phyloP scores from a whole-genome alignment of 495 filamentous ascomycete genomes.

The Penicillium simplicissimum region DNA sequence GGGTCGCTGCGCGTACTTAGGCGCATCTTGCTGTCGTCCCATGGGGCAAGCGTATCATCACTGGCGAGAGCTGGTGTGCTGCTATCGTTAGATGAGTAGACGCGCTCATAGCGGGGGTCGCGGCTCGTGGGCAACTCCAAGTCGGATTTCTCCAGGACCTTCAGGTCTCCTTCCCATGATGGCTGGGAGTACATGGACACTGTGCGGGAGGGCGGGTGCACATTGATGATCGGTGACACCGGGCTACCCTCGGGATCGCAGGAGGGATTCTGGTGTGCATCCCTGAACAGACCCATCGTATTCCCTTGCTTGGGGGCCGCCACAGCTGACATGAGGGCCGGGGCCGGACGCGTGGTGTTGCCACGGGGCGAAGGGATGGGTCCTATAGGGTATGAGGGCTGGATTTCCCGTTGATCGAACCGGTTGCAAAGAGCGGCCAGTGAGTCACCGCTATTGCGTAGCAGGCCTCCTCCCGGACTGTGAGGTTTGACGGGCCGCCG shows the following conservation, averaged over 20 bases:
- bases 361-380: not conserved
- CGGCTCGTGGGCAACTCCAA: not conserved
- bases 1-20: constrained; percentile 59
- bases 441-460: constrained; percentile 17
- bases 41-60: not conserved
- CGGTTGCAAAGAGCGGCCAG: constrained; percentile 10
- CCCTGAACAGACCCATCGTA: constrained; percentile 5
- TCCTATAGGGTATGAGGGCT: constrained; percentile 3
- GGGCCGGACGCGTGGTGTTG: not conserved
- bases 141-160: constrained; percentile 1
- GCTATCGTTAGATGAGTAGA: constrained; percentile 24
- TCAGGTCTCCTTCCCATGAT: constrained; percentile 11
- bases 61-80: constrained; percentile 20
- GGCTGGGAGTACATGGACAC: constrained; percentile 26
- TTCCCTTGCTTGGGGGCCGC: constrained; percentile 13
- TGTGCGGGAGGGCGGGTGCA: constrained; percentile 16
- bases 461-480: constrained; percentile 20
- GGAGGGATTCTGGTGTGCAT: not conserved
- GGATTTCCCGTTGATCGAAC: not conserved
- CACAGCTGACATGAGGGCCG: constrained; percentile 5
- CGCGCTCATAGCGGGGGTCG: constrained; percentile 4
- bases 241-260: constrained; percentile 14
- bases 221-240: constrained; percentile 9
- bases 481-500: constrained; percentile 8
- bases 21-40: constrained; percentile 3